A percentile compares a stretch with the other conserved stretches of the same genome.
Evolutionary conservation across 1,284 basidiomycete species (phyloP).

Genomic region (Volvariella surrecta): DNA sequence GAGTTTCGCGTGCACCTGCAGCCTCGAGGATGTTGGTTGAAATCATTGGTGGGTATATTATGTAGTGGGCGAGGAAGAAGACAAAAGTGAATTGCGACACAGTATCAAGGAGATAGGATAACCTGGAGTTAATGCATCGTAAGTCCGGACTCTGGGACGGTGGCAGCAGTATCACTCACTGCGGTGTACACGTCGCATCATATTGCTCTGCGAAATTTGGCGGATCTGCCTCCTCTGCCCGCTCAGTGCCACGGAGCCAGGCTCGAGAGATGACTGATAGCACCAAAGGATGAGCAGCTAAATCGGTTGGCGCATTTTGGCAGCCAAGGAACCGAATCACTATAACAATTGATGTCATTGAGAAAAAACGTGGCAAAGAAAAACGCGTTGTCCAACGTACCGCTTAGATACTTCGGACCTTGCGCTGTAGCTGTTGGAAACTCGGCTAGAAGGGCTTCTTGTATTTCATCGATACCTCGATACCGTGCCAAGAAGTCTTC

Average conservation of each 20-base stretch:
- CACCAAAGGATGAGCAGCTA: constrained; percentile 34
- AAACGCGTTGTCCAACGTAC: too few species aligned
- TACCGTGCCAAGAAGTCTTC: too few species aligned
- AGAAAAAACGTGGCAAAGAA: too few species aligned
- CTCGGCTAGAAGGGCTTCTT: too few species aligned
- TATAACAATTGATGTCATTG: constrained; percentile 12
- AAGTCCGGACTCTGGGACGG: too few species aligned
- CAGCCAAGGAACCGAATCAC: constrained; percentile 36
- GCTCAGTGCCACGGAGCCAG: constrained; percentile 33
- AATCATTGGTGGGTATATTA: constrained; percentile 31
- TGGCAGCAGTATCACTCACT: constrained; percentile 20
- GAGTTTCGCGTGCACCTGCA: constrained; percentile 24
- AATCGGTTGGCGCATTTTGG: constrained; percentile 19
- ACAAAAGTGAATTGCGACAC: constrained; percentile 30
- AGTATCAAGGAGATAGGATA: constrained; percentile 38
- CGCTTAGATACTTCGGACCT: too few species aligned
- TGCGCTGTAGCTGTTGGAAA: too few species aligned
- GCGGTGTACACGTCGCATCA: constrained; percentile 32
- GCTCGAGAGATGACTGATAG: constrained; percentile 27
- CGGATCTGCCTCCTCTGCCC: background rate
- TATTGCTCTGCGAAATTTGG: constrained; percentile 13
- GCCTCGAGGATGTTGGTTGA: constrained; percentile 15
- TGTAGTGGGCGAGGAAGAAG: constrained; percentile 31
- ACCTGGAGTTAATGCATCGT: constrained; percentile 20
- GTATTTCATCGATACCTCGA: too few species aligned